Percentiles rank a stretch among this genome's conserved stretches.
These are phyloP conservation scores for Avena atlantica DNA, from an alignment of 176 grass and related monocot genomes.

Conservation along the genomic window DNA sequence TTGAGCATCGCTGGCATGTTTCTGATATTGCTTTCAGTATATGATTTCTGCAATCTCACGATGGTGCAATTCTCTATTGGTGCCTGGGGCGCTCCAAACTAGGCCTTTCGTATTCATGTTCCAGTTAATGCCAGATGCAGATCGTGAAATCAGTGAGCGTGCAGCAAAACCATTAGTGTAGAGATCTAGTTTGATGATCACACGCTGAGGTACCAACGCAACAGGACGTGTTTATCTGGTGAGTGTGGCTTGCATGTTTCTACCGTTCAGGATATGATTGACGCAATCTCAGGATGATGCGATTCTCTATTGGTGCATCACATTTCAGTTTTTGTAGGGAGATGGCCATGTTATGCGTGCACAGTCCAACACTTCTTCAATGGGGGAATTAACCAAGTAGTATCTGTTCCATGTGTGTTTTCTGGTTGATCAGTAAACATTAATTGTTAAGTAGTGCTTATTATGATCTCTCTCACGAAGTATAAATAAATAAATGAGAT, in stretches of 20 bases:
- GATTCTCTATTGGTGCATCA: background rate
- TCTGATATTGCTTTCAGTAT: background rate
- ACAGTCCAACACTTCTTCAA: background rate
- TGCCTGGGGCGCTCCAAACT: background rate
- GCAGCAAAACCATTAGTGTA: background rate
- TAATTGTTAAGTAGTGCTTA: background rate
- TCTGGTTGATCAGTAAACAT: background rate
- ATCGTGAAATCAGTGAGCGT: background rate
- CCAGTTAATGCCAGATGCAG: background rate
- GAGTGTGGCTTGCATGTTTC: constrained; percentile 19
- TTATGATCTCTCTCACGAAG: background rate
- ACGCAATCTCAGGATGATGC: background rate
- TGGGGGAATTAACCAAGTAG: background rate
- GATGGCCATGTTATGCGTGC: background rate
- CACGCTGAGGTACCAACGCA: background rate
- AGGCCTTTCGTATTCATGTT: background rate
- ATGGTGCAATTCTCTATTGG: background rate
- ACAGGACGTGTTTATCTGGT: background rate
- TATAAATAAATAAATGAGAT: background rate
- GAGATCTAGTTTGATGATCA: background rate
- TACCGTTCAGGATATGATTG: background rate
- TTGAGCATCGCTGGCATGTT: constrained; percentile 29
- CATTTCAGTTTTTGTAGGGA: background rate
- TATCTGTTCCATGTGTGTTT: background rate
- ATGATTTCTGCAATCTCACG: background rate